A percentile compares a stretch with the other conserved stretches of the same genome.
These are phyloP conservation scores for Aspergillus sp. DNA, from an alignment of 2,329 filamentous ascomycete species.

Conservation along the genomic window DNA sequence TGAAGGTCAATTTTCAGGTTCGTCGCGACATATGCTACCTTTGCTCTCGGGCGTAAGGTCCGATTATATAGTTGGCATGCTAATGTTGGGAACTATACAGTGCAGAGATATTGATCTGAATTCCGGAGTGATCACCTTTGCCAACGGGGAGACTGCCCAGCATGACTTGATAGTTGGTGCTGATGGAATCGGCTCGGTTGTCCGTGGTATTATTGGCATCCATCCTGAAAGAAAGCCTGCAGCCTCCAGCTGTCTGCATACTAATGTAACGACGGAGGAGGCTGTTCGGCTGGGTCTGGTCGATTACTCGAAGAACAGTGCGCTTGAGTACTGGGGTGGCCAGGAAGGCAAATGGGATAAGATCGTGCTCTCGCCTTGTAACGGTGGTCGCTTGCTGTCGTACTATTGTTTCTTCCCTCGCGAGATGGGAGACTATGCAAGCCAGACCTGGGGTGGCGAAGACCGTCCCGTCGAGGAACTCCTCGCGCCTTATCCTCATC, in stretches of 20 bases:
- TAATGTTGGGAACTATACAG: conserved; percentile 5
- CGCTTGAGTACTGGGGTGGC: conserved; percentile 72
- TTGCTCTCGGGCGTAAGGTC: too few species aligned
- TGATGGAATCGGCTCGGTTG: conserved; percentile 68
- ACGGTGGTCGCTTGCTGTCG: conserved; percentile 64
- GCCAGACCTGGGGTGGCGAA: conserved; percentile 61
- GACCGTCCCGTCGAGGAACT: conserved; percentile 59
- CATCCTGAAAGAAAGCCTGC: conserved; percentile 61
- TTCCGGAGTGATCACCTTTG: conserved; percentile 54
- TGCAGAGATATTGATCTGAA: conserved; percentile 57
- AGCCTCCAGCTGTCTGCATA: conserved; percentile 64
- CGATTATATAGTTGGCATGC: neutral
- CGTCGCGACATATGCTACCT: conserved; percentile 11
- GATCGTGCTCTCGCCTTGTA: conserved; percentile 70
- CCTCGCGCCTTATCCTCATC: conserved; percentile 60
- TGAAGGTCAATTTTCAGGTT: conserved; percentile 59
- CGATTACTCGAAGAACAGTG: conserved; percentile 62
- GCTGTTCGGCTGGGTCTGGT: conserved; percentile 61
- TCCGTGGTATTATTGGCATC: conserved; percentile 65
- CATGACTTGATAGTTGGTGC: conserved; percentile 66
- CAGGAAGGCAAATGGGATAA: conserved; percentile 63
- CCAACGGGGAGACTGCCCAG: conserved; percentile 51
- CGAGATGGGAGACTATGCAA: conserved; percentile 61
- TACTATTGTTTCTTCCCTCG: conserved; percentile 72
- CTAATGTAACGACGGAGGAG: conserved; percentile 65